These are phyloP conservation scores for Penicillium sp. DNA, from an alignment of 2,329 filamentous ascomycete genomes.

Conservation along the genomic window DNA sequence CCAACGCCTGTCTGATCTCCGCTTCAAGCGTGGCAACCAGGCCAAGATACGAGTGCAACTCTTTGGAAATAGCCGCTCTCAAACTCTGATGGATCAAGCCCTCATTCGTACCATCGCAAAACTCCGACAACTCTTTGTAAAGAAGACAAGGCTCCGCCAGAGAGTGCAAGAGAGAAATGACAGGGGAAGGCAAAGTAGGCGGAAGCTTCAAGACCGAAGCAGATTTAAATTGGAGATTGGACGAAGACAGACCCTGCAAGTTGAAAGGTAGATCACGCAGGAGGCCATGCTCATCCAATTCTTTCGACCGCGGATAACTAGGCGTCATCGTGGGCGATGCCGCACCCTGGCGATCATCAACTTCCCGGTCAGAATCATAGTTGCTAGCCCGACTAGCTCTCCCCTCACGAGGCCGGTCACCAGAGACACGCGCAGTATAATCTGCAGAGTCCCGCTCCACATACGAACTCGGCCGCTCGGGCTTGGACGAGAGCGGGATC, in stretches of 20 bases:
- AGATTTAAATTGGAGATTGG: slow-evolving; percentile 76
- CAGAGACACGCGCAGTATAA: slow-evolving; percentile 21
- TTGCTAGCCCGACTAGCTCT: slow-evolving; percentile 17
- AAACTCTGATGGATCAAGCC: slow-evolving; percentile 92
- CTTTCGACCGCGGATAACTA: slow-evolving; percentile 51
- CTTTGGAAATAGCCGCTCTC: slow-evolving; percentile 79
- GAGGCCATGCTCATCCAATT: slow-evolving; percentile 68
- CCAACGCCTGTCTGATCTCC: slow-evolving; percentile 83
- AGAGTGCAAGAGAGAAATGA: slow-evolving; percentile 85
- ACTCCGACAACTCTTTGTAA: slow-evolving; percentile 78
- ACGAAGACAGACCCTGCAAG: slow-evolving; percentile 87
- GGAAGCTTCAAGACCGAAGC: slow-evolving; percentile 76
- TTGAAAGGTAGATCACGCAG: slow-evolving; percentile 88
- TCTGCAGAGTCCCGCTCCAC: slow-evolving; percentile 26
- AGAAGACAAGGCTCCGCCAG: slow-evolving; percentile 93
- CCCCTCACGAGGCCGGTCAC: slow-evolving; percentile 21
- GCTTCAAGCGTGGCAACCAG: slow-evolving; percentile 90
- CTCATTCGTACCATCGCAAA: slow-evolving; percentile 78
- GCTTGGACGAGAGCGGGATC: slow-evolving; percentile 17
- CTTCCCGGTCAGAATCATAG: slow-evolving; percentile 26
- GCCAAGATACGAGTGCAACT: slow-evolving; percentile 86
- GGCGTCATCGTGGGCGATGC: slow-evolving; percentile 25
- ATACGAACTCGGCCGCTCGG: slow-evolving; percentile 32
- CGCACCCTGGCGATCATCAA: slow-evolving; percentile 22
- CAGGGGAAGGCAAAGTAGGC: slow-evolving; percentile 75